A percentile compares a stretch with the other conserved stretches of the same genome.
Conservation (phyloP, 345 rosid genomes). For the Citrus trifoliata region DNA sequence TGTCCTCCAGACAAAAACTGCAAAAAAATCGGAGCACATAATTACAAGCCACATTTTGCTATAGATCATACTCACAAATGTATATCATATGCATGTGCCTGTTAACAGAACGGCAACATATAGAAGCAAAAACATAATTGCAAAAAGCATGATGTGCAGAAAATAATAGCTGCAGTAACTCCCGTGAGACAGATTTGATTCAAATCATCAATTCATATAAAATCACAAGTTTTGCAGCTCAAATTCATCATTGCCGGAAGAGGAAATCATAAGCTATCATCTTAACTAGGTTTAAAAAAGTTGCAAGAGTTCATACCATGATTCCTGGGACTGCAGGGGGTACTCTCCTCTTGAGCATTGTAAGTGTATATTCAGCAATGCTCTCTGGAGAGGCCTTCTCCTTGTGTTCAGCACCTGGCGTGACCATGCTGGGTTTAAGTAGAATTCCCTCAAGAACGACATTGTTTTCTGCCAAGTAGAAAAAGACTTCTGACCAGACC, state of each 20-base stretch:
- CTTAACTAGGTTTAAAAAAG: not conserved
- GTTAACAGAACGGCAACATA: not conserved
- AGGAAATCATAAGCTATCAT: not conserved
- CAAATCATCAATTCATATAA: not conserved
- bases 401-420: slow-evolving; percentile 95
- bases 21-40: not conserved
- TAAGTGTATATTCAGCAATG: slow-evolving; percentile 86
- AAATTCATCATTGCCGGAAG: not conserved
- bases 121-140: not conserved
- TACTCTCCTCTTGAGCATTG: slow-evolving; percentile 87
- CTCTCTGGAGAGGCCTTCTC: slow-evolving; percentile 87
- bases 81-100: not conserved
- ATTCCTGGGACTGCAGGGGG: slow-evolving; percentile 98
- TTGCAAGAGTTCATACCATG: slow-evolving; percentile 51
- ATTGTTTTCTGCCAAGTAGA: slow-evolving; percentile 89
- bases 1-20: slow-evolving; percentile 99
- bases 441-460: slow-evolving; percentile 87
- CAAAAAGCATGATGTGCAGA: not conserved
- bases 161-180: not conserved
- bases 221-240: too few species aligned
- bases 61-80: not conserved
- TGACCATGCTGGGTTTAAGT: slow-evolving; percentile 98
- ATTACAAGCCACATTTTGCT: not conserved
- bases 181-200: not conserved
- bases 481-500: slow-evolving; percentile 98